These are phyloP conservation scores for Patellifolia procumbens DNA, from an alignment of 179 eudicot genomes.

Conservation along the genomic window DNA sequence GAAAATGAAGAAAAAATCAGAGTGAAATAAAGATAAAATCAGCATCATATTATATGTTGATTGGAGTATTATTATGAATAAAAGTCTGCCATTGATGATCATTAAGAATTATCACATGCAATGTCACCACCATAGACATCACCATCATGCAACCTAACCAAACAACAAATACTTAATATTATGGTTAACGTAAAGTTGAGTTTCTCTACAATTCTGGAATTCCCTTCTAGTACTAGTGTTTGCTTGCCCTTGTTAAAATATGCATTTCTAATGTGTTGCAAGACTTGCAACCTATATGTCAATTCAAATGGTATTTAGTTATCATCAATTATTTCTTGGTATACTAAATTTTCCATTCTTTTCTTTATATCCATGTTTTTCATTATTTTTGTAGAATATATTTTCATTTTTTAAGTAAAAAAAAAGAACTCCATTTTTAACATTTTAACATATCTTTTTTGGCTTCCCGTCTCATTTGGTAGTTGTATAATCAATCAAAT, in stretches of 20 bases:
- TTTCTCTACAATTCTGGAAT: constrained; percentile 29
- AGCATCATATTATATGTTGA: constrained; percentile 6
- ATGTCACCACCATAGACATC: constrained; percentile 39
- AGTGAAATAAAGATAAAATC: background rate
- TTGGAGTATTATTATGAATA: constrained; percentile 16
- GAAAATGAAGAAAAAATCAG: background rate
- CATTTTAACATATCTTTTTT: too few relatives aligned
- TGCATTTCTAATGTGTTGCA: constrained; percentile 13
- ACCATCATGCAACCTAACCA: constrained; percentile 39
- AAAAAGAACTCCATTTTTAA: background rate
- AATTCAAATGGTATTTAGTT: constrained; percentile 28
- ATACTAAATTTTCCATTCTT: background rate
- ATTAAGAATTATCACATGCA: constrained; percentile 36
- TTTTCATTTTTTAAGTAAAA: too few relatives aligned
- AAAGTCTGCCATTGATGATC: constrained; percentile 32
- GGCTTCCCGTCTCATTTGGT: too few relatives aligned
- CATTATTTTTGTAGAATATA: background rate
- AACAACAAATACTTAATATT: constrained; percentile 27
- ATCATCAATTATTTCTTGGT: constrained; percentile 18
- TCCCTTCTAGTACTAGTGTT: constrained; percentile 19
- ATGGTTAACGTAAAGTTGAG: constrained; percentile 32
- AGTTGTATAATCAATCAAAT: too few relatives aligned
- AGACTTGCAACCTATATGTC: constrained; percentile 16
- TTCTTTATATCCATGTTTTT: background rate
- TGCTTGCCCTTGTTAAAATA: constrained; percentile 22